Evolutionary conservation across 176 grass and related monocot genomes (phyloP).

Genomic region (Alloteropsis semialata): DNA sequence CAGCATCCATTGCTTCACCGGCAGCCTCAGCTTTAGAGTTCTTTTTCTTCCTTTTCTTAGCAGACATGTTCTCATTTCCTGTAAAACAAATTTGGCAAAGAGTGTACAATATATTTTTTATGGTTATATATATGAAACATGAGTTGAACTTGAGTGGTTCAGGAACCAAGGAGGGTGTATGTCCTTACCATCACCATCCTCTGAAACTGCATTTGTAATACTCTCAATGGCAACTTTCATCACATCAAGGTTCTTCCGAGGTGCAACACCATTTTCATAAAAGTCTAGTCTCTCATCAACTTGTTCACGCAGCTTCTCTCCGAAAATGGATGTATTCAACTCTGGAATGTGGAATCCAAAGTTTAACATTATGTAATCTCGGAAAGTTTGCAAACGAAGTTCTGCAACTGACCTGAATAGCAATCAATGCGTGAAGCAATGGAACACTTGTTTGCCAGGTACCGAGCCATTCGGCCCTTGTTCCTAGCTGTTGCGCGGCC

Average conservation of each 20-base stretch:
- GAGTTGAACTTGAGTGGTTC: background rate
- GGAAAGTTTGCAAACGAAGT: background rate
- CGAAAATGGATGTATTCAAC: slow-evolving; percentile 56
- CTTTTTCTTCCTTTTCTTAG: slow-evolving; percentile 69
- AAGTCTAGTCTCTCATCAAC: slow-evolving; percentile 93
- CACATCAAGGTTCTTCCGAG: slow-evolving; percentile 88
- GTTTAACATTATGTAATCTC: background rate
- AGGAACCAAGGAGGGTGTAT: too few species aligned
- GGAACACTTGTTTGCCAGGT: slow-evolving; percentile 94
- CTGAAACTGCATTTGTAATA: background rate
- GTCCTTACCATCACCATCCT: slow-evolving; percentile 42
- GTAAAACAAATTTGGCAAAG: background rate
- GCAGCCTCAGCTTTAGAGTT: slow-evolving; percentile 51
- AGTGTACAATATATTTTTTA: background rate
- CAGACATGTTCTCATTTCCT: slow-evolving; percentile 34
- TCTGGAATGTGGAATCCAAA: slow-evolving; percentile 69
- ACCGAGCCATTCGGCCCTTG: slow-evolving; percentile 91
- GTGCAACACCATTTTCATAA: slow-evolving; percentile 84
- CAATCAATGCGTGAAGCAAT: slow-evolving; percentile 87
- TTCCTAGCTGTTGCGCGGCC: slow-evolving; percentile 75
- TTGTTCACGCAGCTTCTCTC: slow-evolving; percentile 79
- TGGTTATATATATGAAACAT: too few species aligned
- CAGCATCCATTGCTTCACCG: slow-evolving; percentile 49
- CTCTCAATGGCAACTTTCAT: slow-evolving; percentile 80
- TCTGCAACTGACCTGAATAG: slow-evolving; percentile 52